Conservation (phyloP, 2,329 filamentous ascomycete genomes). For the Botrytis galanthina region DNA sequence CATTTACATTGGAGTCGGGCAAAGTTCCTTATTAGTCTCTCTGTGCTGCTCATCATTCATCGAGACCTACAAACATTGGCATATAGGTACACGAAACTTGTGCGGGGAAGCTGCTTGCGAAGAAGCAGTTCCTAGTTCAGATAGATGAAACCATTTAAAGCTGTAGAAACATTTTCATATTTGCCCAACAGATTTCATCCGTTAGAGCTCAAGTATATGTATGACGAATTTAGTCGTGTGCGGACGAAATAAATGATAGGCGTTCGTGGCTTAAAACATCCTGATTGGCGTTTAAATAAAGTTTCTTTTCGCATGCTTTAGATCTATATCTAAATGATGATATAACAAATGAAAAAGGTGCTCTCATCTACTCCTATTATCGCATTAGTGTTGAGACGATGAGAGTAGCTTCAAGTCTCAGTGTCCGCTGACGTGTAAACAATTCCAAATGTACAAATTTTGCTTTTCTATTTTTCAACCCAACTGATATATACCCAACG, state of each 20-base stretch:
- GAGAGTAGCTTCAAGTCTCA: slow-evolving; percentile 5
- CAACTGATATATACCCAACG: slow-evolving; percentile 14
- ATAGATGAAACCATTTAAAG: not conserved
- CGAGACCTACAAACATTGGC: not conserved
- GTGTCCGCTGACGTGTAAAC: slow-evolving; percentile 3
- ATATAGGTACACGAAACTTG: not conserved
- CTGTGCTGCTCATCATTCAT: not conserved
- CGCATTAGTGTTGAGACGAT: slow-evolving; percentile 8
- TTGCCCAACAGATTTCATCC: not conserved
- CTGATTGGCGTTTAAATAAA: not conserved
- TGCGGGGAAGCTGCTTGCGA: not conserved
- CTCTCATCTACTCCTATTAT: slow-evolving; percentile 5
- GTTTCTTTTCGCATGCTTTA: not conserved
- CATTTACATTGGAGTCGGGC: not conserved
- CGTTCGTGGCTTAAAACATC: slow-evolving; percentile 5
- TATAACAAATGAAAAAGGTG: slow-evolving; percentile 6
- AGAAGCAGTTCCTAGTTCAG: not conserved
- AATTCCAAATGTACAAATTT: slow-evolving; percentile 16
- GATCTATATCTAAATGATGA: slow-evolving; percentile 2
- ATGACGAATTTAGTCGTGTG: not conserved
- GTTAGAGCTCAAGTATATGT: not conserved
- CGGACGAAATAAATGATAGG: not conserved
- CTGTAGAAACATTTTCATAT: not conserved
- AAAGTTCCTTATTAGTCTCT: not conserved
- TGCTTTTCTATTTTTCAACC: slow-evolving; percentile 15